These are phyloP conservation scores for Candida sanyaensis DNA, from an alignment of 1,139 yeast genomes.

Conservation along the genomic window DNA sequence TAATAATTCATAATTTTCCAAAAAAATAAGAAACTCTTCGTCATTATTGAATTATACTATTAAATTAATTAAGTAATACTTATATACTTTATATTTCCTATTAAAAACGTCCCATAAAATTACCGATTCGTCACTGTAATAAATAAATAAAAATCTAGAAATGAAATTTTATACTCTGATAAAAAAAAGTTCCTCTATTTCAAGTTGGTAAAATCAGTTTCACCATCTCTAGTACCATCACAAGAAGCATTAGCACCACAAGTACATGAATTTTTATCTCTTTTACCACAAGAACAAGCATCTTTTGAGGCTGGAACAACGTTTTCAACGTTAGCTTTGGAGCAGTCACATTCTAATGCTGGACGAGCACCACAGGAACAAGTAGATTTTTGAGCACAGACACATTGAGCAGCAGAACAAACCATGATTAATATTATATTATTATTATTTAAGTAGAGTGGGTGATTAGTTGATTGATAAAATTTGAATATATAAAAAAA, in stretches of 20 bases:
- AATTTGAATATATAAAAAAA: neutral
- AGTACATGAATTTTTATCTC: slow-evolving; percentile 41
- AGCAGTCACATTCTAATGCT: slow-evolving; percentile 47
- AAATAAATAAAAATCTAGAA: neutral
- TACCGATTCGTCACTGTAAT: neutral
- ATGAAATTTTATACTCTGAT: neutral
- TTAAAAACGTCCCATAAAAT: no score
- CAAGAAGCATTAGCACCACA: slow-evolving; percentile 44
- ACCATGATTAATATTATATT: slow-evolving; percentile 26
- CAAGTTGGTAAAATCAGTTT: slow-evolving; percentile 44
- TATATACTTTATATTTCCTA: no score
- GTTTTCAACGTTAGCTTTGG: slow-evolving; percentile 44
- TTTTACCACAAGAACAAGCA: slow-evolving; percentile 52
- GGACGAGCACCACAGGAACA: slow-evolving; percentile 53
- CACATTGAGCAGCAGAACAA: slow-evolving; percentile 47
- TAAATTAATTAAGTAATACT: no score
- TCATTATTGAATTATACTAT: no score
- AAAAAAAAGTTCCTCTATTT: slow-evolving; percentile 19
- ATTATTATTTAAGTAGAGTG: neutral
- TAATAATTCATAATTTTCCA: no score
- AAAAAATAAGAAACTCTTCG: no score
- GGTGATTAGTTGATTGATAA: neutral
- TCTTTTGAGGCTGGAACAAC: slow-evolving; percentile 33
- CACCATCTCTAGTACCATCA: slow-evolving; percentile 49
- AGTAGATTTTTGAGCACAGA: slow-evolving; percentile 51